Evolutionary conservation across 257 asterid species (phyloP), one percentile per base, ranked within the genome.

Genomic region (Plantago major): DNA sequence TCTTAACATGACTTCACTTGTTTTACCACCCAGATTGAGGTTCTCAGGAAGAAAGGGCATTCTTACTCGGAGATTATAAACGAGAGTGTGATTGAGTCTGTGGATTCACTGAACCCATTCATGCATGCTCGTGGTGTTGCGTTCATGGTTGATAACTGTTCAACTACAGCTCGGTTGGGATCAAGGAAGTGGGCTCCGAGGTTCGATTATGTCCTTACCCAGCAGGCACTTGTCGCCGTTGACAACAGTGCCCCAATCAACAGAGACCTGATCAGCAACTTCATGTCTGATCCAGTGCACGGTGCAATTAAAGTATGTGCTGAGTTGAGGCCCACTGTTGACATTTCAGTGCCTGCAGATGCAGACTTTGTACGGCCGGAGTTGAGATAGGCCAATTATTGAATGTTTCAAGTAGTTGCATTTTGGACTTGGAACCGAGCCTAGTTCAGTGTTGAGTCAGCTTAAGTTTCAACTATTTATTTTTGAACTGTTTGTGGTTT

Each of bases 51-150:
- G 95, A 91, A 91, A 56, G 98, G 97, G 26, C 98, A 91, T 52
- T 91, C 97, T 3, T 88, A 88, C 79, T 91, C 98, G 0, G 98
- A 91, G 77, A 91, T 91, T 49, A 91, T 91, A 45, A 91, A 91
- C 11, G 95, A 88, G 76, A 91, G 95, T 17, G 90, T 91, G 60
- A 88, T 91, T 0, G 97, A 88, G 77, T 72, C 96, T 3, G 98
- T 91, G 71, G 98, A 91, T 75, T 91, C 98, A 3, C 66, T 91
- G 72, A 91, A 91, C 50, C 96, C 97, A 1, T 91, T 91, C 80
- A 91, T 91, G 98, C 98, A 91, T 1, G 96, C 98, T 8, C 90
- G 95, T 37, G 96, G 98, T n/a, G 98, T 91, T 10, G 82, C 98
- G 1, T 91, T 91, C 75, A 91, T 91, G 98, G 98, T 91, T 1